Evolutionary conservation across 108 stramenopile species (phyloP).

Genomic region (Epithemia pelagica): DNA sequence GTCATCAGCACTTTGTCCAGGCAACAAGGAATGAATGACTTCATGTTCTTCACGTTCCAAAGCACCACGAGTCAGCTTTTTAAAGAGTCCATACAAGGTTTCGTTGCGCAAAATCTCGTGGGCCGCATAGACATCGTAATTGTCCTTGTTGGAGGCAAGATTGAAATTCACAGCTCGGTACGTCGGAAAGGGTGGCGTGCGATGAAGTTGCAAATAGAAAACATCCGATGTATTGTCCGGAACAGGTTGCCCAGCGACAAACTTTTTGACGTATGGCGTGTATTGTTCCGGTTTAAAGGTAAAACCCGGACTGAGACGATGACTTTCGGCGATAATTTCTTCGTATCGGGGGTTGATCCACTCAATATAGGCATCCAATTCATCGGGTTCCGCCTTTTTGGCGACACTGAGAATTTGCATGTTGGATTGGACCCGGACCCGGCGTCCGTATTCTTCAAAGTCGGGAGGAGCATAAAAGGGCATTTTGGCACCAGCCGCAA

Average conservation of each 20-base stretch:
- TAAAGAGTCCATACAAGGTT: background rate
- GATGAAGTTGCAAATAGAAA: background rate
- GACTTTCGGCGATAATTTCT: background rate
- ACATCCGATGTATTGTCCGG: background rate
- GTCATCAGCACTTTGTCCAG: background rate
- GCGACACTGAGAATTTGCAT: background rate
- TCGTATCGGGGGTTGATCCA: background rate
- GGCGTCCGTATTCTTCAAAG: background rate
- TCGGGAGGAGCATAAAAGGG: background rate
- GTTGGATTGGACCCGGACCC: background rate
- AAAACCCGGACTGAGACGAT: background rate
- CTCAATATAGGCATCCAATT: background rate
- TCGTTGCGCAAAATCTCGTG: background rate
- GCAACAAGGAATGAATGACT: background rate
- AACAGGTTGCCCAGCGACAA: background rate
- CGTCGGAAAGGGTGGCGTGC: background rate
- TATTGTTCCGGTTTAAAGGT: background rate
- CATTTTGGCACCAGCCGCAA: background rate
- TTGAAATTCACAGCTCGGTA: background rate
- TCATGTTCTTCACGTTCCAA: background rate
- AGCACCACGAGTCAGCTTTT: background rate
- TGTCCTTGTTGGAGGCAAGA: background rate
- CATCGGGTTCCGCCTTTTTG: background rate
- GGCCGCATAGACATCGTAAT: background rate
- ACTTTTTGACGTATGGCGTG: background rate